Base-by-base conservation (phyloP, 78 protist genomes). In the Chrysochromulina parva region DNA sequence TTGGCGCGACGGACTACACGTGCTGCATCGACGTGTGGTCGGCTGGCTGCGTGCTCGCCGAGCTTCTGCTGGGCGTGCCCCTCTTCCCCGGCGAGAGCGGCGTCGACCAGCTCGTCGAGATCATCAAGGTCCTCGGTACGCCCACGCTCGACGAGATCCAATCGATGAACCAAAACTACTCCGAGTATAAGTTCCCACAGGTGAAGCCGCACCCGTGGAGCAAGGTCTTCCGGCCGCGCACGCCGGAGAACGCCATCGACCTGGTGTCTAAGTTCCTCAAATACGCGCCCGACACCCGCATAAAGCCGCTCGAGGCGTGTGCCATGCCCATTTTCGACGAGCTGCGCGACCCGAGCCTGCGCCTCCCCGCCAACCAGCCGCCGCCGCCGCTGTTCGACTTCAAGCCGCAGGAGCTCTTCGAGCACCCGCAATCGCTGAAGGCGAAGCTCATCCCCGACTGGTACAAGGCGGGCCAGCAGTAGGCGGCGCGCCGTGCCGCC, bases 71-170 rank as follows among this genome's bases (percentile, higher is more conserved):
- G 16, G 98, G 98, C 14, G 94, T 87, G 84, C 99, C 99, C 13
- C 85, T 98, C 19, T 98, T 98, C 95, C 98, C 97, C 1, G 99
- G 99, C 50, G 98, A 96, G 73, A 94, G 91, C 19, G 94, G 97
- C 38, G 96, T 96, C 38, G 99, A 98, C 86, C 99, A 99, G 91
- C 97, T 99, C 22, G 99, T 98, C 1, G 99, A 99, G 93, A 99
- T 99, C 91, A 98, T 99, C 88, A 98, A 88, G 76, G 85, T 92
- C 11, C 66, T 88, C 14, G 94, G 94, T 48, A 94, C 95, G 20
- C 95, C 95, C n/a, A 92, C 92, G 58, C 48, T 88, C 38, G 93
- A 88, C 38, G 95, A 94, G 57, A 90, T 91, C 87, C 90, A 91
- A 88, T 17, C 80, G 22, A 96, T 96, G 96, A 96, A 94, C 76